Base-by-base conservation (phyloP, 352 stramenopile species). In the Lagenidium giganteum region DNA sequence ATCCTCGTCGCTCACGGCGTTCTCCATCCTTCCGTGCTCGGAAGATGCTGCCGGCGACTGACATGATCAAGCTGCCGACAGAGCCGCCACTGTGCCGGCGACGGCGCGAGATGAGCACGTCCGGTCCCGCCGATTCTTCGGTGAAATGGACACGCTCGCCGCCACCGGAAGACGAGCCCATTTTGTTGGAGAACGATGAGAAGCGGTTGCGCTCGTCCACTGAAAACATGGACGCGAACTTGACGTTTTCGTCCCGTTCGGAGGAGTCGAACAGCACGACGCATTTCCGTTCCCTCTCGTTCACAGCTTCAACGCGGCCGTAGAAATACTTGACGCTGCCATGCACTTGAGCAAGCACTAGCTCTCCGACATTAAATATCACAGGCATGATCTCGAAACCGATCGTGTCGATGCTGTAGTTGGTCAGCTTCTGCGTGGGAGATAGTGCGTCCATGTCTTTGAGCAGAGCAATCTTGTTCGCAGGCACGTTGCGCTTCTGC, bases 401-500 rank as follows among this genome's bases (percentile, higher is more conserved):
- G 44, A 86, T 83, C 5, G 74, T 71, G 48, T 89, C 74, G 39
- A 89, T 83, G 38, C 66, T 83, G 51, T 80, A 85, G 36, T 89
- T 89, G 3, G 73, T 89, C 29, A 89, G 63, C 16, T 70, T 73
- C 41, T 89, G 73, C 4, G 58, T 70, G 22, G 72, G 69, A 20
- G 65, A 63, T 3, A 89, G 57, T 28, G 74, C 77, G 18, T 72
- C 60, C 8, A 47, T 37, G 39, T 83, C 73, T 33, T 84, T 62
- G 37, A 89, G 48, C 12, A 27, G 50, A 12, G 71, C 64, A 38
- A 89, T 68, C 28, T 77, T 75, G 8, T 84, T 70, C 0, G 56
- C 26, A 5, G 69, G 54, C 8, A 89, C 41, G 18, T 78, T 64
- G 6, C 63, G 33, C 42, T 76, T 77, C 38, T 68, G 43, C 36